These are phyloP conservation scores for Cystofilobasidium ferigula DNA, from an alignment of 768 basidiomycete species.

Conservation along the genomic window DNA sequence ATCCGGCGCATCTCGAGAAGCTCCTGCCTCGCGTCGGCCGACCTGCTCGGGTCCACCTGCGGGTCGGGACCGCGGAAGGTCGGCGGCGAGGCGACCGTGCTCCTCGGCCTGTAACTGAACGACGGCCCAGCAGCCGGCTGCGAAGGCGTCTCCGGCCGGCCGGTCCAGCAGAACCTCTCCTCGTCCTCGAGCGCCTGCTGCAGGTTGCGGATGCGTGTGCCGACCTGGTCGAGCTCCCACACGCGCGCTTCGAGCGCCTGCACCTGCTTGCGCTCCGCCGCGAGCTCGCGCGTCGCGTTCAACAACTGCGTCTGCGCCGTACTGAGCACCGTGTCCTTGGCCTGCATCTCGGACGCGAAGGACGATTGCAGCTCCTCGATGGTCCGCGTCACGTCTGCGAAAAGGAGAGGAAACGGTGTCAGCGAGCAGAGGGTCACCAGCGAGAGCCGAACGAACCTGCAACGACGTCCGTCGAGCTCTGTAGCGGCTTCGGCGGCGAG, in stretches of 20 bases:
- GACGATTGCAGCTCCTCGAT: conserved; percentile 66
- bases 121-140: conserved; percentile 42
- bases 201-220: conserved; percentile 71
- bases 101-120: conserved; percentile 60
- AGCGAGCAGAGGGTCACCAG: conserved; percentile 1
- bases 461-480: conserved; percentile 80
- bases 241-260: conserved; percentile 61
- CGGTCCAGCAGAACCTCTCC: conserved; percentile 79
- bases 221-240: conserved; percentile 66
- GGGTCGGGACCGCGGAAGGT: conserved; percentile 13
- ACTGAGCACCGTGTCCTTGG: conserved; percentile 78
- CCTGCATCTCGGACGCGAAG: conserved; percentile 70
- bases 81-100: conserved; percentile 34
- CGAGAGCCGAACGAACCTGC: conserved; percentile 44
- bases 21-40: conserved; percentile 37
- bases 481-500: conserved; percentile 63
- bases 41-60: background rate
- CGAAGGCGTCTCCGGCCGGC: conserved; percentile 48
- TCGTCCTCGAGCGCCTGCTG: conserved; percentile 67
- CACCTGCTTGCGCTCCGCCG: conserved; percentile 79
- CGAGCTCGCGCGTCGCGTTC: conserved; percentile 76
- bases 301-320: conserved; percentile 76
- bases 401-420: conserved; percentile 1
- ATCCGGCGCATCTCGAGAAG: conserved; percentile 64
- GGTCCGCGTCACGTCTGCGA: conserved; percentile 69